Percentiles rank a stretch among this genome's conserved stretches.
Conservation (phyloP, 441 rosid species). For the Manihot esculenta region DNA sequence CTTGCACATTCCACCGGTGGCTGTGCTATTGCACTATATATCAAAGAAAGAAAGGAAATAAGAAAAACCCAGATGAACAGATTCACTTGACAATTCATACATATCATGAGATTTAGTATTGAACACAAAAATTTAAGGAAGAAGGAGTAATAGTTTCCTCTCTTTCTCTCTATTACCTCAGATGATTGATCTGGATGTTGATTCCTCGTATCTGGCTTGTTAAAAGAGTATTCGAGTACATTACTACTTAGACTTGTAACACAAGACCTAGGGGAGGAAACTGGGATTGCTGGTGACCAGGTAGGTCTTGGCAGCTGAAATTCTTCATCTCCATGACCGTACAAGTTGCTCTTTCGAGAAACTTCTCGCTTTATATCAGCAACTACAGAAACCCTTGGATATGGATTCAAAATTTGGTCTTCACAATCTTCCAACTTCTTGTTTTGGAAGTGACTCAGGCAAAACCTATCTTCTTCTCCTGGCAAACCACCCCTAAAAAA, state of each 20-base stretch:
- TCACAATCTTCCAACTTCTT: slow-evolving; percentile 52
- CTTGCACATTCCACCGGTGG: slow-evolving; percentile 65
- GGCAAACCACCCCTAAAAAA: slow-evolving; percentile 47
- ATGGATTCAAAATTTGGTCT: slow-evolving; percentile 39
- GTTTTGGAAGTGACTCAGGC: slow-evolving; percentile 33
- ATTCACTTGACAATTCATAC: neutral
- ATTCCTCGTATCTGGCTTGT: slow-evolving; percentile 46
- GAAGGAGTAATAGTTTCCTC: too few relatives aligned
- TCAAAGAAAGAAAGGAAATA: neutral
- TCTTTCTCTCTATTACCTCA: slow-evolving; percentile 40
- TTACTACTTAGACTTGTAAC: slow-evolving; percentile 58
- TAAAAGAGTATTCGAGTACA: slow-evolving; percentile 71
- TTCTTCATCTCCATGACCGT: slow-evolving; percentile 41
- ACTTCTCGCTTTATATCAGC: slow-evolving; percentile 63
- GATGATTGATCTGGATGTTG: slow-evolving; percentile 67
- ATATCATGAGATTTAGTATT: too few relatives aligned
- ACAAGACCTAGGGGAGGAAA: slow-evolving; percentile 69
- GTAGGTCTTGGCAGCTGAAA: slow-evolving; percentile 26
- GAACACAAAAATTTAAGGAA: too few relatives aligned
- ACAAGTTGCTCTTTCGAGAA: slow-evolving; percentile 42
- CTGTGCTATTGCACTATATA: slow-evolving; percentile 67
- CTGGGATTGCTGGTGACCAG: slow-evolving; percentile 49
- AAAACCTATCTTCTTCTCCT: slow-evolving; percentile 46
- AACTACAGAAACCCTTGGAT: slow-evolving; percentile 32
- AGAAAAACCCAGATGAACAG: neutral